These are phyloP conservation scores for Cryptosporidium sp. DNA, from an alignment of 169 alveolate species.

Conservation along the genomic window DNA sequence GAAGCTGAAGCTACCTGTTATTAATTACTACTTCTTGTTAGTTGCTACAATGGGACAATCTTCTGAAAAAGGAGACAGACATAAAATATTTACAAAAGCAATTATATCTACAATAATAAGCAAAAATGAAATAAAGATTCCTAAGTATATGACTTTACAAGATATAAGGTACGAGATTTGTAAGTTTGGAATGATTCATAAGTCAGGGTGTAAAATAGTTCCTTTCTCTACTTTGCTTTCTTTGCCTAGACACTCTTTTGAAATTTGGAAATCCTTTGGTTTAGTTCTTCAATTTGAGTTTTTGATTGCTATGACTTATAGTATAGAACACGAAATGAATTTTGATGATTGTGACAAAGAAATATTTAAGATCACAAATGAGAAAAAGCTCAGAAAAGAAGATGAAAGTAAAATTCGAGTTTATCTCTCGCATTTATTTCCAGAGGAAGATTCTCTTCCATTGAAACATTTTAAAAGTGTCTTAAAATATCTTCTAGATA, in stretches of 20 bases:
- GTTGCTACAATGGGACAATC: background rate
- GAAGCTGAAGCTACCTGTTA: background rate
- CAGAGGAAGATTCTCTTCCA: conserved; percentile 21
- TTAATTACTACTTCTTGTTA: conserved; percentile 28
- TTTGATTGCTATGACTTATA: conserved; percentile 26
- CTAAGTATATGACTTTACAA: conserved; percentile 30
- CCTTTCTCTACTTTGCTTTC: conserved; percentile 49
- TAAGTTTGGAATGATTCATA: conserved; percentile 40
- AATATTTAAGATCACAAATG: conserved; percentile 13
- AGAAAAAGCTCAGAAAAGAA: background rate
- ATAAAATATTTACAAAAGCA: conserved; percentile 34
- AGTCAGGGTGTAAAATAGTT: conserved; percentile 7
- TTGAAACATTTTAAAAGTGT: conserved; percentile 40
- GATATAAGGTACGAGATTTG: conserved; percentile 53
- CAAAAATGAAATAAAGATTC: conserved; percentile 17
- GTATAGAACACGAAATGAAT: conserved; percentile 26
- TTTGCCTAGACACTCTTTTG: conserved; percentile 56
- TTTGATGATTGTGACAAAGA: conserved; percentile 3
- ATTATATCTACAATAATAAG: conserved; percentile 18
- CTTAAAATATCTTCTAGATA: conserved; percentile 1
- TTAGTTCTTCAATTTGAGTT: conserved; percentile 43
- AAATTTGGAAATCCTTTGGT: conserved; percentile 58
- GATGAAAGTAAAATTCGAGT: conserved; percentile 10
- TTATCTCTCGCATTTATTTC: conserved; percentile 18
- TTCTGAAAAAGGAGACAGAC: conserved; percentile 46